phyloP scores from a whole-genome alignment of 148 eudicot genomes.

The Limonium bicolor region DNA sequence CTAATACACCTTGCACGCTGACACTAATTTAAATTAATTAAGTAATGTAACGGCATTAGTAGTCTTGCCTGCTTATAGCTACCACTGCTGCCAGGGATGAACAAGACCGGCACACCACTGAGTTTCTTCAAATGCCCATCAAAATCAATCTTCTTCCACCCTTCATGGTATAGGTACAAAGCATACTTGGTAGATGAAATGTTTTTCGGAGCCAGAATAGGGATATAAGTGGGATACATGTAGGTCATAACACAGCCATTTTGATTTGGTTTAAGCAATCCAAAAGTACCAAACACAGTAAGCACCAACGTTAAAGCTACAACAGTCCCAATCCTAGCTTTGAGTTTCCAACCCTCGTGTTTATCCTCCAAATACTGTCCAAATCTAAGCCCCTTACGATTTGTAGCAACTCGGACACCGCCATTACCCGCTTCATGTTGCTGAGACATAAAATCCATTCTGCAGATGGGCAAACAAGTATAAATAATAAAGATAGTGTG shows the following conservation, averaged over 20 bases:
- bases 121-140: conserved; percentile 59
- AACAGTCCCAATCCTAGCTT: conserved; percentile 29
- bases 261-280: conserved; percentile 39
- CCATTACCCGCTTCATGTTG: not conserved
- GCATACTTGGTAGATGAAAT: conserved; percentile 58
- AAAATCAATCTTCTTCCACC: conserved; percentile 86
- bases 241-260: conserved; percentile 90
- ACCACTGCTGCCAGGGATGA: conserved; percentile 93
- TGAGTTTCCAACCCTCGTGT: conserved; percentile 40
- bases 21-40: not conserved
- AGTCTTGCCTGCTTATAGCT: conserved; percentile 79
- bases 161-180: conserved; percentile 85
- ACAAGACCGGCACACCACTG: conserved; percentile 67
- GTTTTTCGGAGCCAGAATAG: conserved; percentile 47
- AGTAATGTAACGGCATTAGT: not conserved
- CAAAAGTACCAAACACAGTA: conserved; percentile 35
- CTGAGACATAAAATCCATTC: conserved; percentile 6
- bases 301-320: conserved; percentile 27
- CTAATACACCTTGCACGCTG: not conserved
- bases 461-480: too few species aligned
- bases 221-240: conserved; percentile 95
- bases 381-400: not conserved
- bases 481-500: too few species aligned
- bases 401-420: not conserved
- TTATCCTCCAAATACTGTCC: not conserved